Conservation (phyloP, 202 grass and related monocot species). For the Elaeis oleifera region DNA sequence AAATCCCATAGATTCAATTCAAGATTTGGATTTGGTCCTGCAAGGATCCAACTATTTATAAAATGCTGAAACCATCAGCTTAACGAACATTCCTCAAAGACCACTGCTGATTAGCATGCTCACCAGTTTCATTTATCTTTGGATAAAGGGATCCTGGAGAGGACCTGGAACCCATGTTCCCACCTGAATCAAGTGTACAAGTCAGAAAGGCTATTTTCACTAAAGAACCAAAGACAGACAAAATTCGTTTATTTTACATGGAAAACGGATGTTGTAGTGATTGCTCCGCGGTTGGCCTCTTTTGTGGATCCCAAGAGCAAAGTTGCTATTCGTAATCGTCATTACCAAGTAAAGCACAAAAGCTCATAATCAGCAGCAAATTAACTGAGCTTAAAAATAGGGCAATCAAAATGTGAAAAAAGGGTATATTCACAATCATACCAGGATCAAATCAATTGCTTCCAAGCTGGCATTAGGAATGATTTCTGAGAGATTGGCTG, state of each 20-base stretch:
- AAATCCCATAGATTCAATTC: constrained; percentile 84
- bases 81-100: neutral
- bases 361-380: too few relatives aligned
- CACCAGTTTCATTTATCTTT: constrained; percentile 33
- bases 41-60: constrained; percentile 8
- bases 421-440: constrained; percentile 17
- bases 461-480: constrained; percentile 81
- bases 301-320: constrained; percentile 82
- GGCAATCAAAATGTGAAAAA: neutral
- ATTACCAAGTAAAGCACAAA: too few relatives aligned
- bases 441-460: constrained; percentile 84
- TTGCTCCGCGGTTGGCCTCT: constrained; percentile 82
- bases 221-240: constrained; percentile 25
- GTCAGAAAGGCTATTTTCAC: constrained; percentile 4
- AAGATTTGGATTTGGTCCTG: constrained; percentile 52
- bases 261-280: constrained; percentile 79
- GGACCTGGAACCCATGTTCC: constrained; percentile 36
- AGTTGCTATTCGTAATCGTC: constrained; percentile 34
- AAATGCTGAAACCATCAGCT: neutral
- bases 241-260: constrained; percentile 42
- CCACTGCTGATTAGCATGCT: constrained; percentile 19
- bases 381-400: too few relatives aligned
- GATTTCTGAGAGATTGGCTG: constrained; percentile 51
- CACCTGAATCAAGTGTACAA: constrained; percentile 37
- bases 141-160: constrained; percentile 34